Evolutionary conservation across 495 filamentous ascomycete genomes (phyloP), one percentile per base, ranked within the genome.

Genomic region (Aspergillus bridgeri): DNA sequence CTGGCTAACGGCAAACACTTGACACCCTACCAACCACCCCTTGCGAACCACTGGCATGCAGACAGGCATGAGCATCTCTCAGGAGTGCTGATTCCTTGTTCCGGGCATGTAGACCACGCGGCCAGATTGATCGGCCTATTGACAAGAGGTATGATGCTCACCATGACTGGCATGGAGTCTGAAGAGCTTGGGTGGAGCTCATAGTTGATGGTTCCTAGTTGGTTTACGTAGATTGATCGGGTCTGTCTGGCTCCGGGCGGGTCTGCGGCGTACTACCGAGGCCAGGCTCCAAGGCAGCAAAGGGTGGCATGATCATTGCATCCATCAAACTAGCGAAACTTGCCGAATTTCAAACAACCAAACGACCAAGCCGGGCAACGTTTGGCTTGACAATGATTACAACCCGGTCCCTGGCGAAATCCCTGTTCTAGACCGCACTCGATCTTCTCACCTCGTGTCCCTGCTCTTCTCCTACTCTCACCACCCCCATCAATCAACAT

Each of bases 401-500:
- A 38, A 38, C 33, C 33, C 33, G 33, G 33, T 38, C 17, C 33
- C 33, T 38, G 33, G 33, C 33, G 33, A 38, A 38, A 11, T 15
- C 9, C 33, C 33, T 15, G 33, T 48, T 48, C 46, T 48, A 48
- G 46, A 21, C 23, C 23, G 18, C 11, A 48, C 19, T 24, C 46
- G 33, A 38, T 38, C 33, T 38, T 38, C 33, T 15, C 33, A 15
- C 33, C 13, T 38, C 33, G 33, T 38, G 33, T 15, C 17, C 25
- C n/a, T 9, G 6, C 27, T 18, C 25, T 20, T 38, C 18, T 38
- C 18, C 25, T 20, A 7, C 18, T 33, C 19, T 42, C 42, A 19
- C 24, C 33, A 13, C 8, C 33, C 13, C 9, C 7, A 15, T 38
- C 33, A 13, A 24, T 23, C 24, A 55, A 57, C 20, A 65, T 65